These are phyloP conservation scores for Solanum chilense DNA, from an alignment of 257 asterid species.

Conservation along the genomic window DNA sequence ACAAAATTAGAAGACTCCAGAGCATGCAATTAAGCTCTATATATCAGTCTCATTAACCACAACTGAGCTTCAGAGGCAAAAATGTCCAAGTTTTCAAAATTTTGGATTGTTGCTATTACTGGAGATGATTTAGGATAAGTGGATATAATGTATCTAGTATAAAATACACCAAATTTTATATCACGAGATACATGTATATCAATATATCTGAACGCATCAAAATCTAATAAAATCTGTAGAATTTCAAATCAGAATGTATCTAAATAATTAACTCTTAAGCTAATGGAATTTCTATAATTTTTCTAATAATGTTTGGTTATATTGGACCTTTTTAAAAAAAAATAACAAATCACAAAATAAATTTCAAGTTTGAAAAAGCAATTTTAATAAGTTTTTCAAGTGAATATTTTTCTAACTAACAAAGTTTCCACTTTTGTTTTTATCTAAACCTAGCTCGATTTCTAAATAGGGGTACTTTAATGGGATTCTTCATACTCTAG, in stretches of 20 bases:
- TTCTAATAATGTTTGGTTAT: not conserved
- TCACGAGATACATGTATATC: not conserved
- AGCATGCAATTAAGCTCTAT: not conserved
- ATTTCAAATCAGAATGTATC: not conserved
- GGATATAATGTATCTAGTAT: not conserved
- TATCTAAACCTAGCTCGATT: not conserved
- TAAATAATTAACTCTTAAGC: not conserved
- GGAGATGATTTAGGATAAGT: not conserved
- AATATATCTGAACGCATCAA: not conserved
- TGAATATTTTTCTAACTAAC: not conserved
- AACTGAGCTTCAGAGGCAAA: not conserved
- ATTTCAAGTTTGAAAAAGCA: not conserved
- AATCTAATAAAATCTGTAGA: too few species aligned
- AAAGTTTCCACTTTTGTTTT: not conserved
- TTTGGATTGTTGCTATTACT: not conserved
- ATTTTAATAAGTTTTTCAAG: not conserved
- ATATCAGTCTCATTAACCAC: not conserved
- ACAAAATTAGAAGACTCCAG: not conserved
- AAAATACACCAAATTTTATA: too few species aligned
- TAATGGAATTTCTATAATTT: not conserved
- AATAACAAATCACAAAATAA: not conserved
- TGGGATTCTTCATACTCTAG: too few species aligned
- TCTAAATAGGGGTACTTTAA: too few species aligned
- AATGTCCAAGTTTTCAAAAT: not conserved
- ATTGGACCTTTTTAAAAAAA: too few species aligned